These are phyloP conservation scores for Lentinula boryana DNA, from an alignment of 768 basidiomycete genomes.

Conservation along the genomic window DNA sequence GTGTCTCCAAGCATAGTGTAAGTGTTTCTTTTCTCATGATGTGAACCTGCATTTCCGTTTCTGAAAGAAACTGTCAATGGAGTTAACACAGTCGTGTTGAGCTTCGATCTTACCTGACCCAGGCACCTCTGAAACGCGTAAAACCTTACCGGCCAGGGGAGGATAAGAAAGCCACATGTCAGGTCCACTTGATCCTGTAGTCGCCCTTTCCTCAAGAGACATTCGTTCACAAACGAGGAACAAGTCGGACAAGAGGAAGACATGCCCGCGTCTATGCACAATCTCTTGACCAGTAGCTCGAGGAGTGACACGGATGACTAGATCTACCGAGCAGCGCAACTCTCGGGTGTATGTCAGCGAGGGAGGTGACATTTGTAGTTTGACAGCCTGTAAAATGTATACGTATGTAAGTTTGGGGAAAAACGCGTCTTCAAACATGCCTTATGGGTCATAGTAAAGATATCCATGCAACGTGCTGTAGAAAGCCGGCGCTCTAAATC, in stretches of 20 bases:
- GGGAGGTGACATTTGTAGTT: constrained; percentile 84
- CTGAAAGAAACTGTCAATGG: constrained; percentile 30
- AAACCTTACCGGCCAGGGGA: constrained; percentile 90
- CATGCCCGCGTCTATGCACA: constrained; percentile 68
- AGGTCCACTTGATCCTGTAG: constrained; percentile 46
- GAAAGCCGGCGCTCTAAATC: constrained; percentile 80
- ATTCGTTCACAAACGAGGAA: constrained; percentile 89
- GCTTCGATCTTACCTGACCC: constrained; percentile 45
- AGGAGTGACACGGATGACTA: constrained; percentile 72
- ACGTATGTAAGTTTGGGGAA: constrained; percentile 1
- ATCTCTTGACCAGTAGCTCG: constrained; percentile 69
- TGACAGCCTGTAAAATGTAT: constrained; percentile 58
- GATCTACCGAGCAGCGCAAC: constrained; percentile 67
- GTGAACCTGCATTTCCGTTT: constrained; percentile 65
- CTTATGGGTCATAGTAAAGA: constrained; percentile 94
- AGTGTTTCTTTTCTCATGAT: constrained; percentile 89
- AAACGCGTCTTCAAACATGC: constrained; percentile 30
- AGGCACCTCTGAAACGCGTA: constrained; percentile 59
- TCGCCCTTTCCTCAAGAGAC: constrained; percentile 53
- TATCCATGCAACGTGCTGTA: constrained; percentile 77
- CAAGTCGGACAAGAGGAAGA: constrained; percentile 89
- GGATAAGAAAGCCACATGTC: constrained; percentile 96
- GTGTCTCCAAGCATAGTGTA: constrained; percentile 55
- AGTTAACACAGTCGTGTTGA: neutral
- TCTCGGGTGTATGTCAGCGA: constrained; percentile 72